Evolutionary conservation across 2,329 filamentous ascomycete genomes (phyloP).

Genomic region (Penicillium sp.): DNA sequence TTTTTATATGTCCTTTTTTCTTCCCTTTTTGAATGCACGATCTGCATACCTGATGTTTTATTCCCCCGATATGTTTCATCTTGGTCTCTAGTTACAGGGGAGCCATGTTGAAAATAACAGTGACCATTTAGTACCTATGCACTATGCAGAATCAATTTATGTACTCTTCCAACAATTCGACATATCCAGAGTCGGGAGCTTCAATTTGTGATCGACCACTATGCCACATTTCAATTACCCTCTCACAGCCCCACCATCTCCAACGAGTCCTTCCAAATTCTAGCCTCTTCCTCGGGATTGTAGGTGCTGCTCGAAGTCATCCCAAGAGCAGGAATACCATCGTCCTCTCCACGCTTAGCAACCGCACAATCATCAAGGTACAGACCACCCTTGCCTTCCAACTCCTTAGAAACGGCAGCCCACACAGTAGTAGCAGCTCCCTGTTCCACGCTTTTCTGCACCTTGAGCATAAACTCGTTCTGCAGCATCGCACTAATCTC

Average conservation of each 20-base stretch:
- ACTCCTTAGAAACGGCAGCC: constrained; percentile 36
- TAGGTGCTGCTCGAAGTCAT: constrained; percentile 26
- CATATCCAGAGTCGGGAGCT: background rate
- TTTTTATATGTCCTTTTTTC: background rate
- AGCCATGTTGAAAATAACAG: background rate
- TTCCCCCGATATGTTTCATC: background rate
- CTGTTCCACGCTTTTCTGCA: constrained; percentile 36
- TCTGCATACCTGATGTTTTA: background rate
- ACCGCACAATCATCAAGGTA: constrained; percentile 35
- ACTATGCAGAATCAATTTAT: background rate
- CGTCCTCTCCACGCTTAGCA: constrained; percentile 14
- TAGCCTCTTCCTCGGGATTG: constrained; percentile 28
- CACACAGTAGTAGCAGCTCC: constrained; percentile 44
- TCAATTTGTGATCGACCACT: background rate
- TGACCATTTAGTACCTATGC: background rate
- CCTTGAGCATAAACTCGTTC: constrained; percentile 13
- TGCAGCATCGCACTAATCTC: constrained; percentile 4
- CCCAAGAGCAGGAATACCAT: constrained; percentile 8
- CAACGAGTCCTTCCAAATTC: constrained; percentile 32
- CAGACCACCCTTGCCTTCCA: constrained; percentile 28
- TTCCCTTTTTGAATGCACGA: background rate
- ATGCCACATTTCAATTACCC: background rate
- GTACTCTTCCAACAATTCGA: background rate
- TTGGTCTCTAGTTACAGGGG: background rate
- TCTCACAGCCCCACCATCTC: constrained; percentile 22